Percentiles rank a stretch among this genome's conserved stretches.
Conservation (phyloP, 345 rosid species). For the Citrus maxima region DNA sequence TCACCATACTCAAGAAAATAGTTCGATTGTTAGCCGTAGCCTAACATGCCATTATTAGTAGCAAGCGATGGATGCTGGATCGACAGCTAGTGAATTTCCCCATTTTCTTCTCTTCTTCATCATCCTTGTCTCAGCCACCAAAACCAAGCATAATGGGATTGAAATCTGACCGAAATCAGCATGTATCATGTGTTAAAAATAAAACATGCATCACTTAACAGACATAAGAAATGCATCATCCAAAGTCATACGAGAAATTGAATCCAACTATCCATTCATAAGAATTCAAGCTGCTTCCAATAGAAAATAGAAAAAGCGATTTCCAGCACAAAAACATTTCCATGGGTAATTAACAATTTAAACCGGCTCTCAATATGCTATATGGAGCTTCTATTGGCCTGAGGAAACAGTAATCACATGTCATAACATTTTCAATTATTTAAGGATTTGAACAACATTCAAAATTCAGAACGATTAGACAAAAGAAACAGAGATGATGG, state of each 20-base stretch:
- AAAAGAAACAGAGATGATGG: background rate
- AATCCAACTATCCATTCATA: background rate
- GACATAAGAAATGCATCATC: too few species aligned
- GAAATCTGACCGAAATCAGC: background rate
- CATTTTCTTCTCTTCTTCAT: background rate
- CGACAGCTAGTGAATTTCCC: background rate
- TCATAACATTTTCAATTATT: background rate
- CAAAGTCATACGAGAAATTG: too few species aligned
- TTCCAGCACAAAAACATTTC: background rate
- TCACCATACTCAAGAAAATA: background rate
- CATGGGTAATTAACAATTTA: background rate
- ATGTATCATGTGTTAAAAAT: too few species aligned
- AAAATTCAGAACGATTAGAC: background rate
- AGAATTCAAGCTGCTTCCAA: background rate
- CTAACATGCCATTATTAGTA: background rate
- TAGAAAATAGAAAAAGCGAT: background rate
- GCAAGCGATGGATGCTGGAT: background rate
- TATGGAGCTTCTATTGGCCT: too few species aligned
- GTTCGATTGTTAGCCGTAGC: too few species aligned
- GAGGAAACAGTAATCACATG: background rate
- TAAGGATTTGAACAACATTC: background rate
- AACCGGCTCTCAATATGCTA: too few species aligned
- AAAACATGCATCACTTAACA: too few species aligned
- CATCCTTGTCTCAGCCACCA: background rate
- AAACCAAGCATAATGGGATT: background rate